phyloP scores from a whole-genome alignment of 495 filamentous ascomycete genomes.

The Penicillium dipodomyicola region DNA sequence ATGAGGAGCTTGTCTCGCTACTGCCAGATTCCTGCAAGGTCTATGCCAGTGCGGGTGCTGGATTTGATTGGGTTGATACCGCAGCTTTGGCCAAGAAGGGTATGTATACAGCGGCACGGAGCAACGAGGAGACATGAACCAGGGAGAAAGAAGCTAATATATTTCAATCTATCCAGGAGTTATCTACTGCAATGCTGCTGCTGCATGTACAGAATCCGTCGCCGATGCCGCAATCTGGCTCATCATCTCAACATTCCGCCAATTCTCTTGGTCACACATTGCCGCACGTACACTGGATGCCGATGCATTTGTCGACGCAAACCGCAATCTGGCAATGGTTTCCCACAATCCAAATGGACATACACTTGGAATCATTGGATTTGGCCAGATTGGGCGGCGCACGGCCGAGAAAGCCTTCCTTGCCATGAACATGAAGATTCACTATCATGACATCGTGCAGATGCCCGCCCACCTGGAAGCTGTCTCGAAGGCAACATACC shows the following conservation, averaged over 20 bases:
- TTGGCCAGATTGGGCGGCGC: conserved; percentile 66
- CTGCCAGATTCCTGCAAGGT: conserved; percentile 64
- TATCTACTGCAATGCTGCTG: conserved; percentile 68
- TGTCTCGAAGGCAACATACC: conserved; percentile 46
- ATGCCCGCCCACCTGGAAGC: conserved; percentile 42
- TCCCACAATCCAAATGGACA: conserved; percentile 51
- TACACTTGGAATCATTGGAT: conserved; percentile 60
- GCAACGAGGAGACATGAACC: background rate
- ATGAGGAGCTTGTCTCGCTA: conserved; percentile 63
- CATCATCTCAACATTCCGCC: conserved; percentile 64
- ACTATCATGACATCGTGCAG: conserved; percentile 64
- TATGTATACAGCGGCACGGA: conserved; percentile 31
- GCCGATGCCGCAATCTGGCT: conserved; percentile 57
- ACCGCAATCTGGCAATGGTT: conserved; percentile 52
- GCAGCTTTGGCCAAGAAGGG: conserved; percentile 63
- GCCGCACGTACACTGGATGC: conserved; percentile 36
- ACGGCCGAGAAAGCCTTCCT: conserved; percentile 61
- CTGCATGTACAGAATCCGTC: conserved; percentile 68
- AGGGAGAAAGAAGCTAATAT: background rate
- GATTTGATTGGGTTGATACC: conserved; percentile 76
- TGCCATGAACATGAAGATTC: conserved; percentile 65
- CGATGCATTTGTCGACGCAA: conserved; percentile 53
- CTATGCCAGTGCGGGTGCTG: conserved; percentile 70
- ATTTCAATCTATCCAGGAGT: conserved; percentile 46
- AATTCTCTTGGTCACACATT: conserved; percentile 59